phyloP scores from a whole-genome alignment of 2,329 filamentous ascomycete genomes.

The Microdochium trichocladiopsis region DNA sequence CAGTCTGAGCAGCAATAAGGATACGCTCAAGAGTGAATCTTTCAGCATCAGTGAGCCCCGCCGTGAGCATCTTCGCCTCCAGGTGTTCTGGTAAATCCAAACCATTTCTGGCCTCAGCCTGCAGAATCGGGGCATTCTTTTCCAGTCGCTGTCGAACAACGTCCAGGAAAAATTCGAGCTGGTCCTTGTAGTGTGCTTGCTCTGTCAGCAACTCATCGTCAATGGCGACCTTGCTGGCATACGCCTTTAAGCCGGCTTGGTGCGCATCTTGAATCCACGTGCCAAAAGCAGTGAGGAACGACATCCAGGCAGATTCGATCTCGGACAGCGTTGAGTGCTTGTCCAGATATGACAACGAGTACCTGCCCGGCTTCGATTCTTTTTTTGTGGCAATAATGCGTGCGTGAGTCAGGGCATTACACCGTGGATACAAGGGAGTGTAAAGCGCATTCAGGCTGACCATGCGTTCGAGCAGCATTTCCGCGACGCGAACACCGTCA shows the following conservation, averaged over 20 bases:
- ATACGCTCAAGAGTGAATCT: neutral
- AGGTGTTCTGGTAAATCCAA: too few relatives aligned
- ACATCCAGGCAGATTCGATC: neutral
- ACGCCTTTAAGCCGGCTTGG: neutral
- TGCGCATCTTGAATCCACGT: neutral
- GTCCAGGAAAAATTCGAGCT: neutral
- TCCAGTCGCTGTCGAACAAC: too few relatives aligned
- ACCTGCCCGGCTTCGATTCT: neutral
- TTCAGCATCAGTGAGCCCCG: neutral
- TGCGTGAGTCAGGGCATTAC: neutral
- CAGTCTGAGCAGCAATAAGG: neutral
- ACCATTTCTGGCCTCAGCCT: neutral
- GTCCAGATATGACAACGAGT: neutral
- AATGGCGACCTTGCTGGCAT: neutral
- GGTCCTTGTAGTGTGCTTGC: neutral
- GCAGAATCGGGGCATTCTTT: too few relatives aligned
- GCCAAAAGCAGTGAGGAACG: neutral
- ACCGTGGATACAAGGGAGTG: neutral
- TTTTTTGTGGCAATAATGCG: neutral
- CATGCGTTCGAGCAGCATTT: neutral
- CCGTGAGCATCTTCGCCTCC: too few relatives aligned
- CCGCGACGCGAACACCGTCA: neutral
- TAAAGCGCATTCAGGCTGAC: neutral
- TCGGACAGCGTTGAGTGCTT: neutral
- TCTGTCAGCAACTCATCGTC: neutral